Evolutionary conservation across 2,329 filamentous ascomycete genomes (phyloP).

Genomic region (Phaeosphaeriaceae sp.): DNA sequence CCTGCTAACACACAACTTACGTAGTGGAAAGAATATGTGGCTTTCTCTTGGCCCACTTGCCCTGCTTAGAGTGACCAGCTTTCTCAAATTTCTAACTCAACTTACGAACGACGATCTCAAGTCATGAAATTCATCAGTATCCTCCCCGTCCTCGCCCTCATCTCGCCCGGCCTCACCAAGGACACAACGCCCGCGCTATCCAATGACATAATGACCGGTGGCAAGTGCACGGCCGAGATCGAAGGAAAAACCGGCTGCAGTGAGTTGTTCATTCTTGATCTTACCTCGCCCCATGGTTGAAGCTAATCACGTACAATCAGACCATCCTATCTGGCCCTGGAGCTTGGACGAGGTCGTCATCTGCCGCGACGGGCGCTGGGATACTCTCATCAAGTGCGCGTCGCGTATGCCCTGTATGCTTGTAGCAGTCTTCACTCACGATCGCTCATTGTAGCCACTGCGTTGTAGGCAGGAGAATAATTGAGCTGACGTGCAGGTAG

Average conservation of each 20-base stretch:
- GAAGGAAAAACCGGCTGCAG: background rate
- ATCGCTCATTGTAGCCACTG: background rate
- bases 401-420: background rate
- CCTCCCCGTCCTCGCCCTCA: background rate
- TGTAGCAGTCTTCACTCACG: background rate
- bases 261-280: background rate
- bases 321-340: background rate
- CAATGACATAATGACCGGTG: background rate
- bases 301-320: background rate
- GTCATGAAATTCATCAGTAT: background rate
- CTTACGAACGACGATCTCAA: too few relatives aligned
- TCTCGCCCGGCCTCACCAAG: background rate
- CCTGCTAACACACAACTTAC: too few relatives aligned
- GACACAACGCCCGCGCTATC: background rate
- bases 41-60: too few relatives aligned
- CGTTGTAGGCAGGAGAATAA: background rate
- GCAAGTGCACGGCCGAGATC: background rate
- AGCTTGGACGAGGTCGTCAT: background rate
- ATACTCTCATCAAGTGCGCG: background rate
- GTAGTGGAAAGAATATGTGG: too few relatives aligned
- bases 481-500: background rate
- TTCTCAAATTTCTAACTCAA: too few relatives aligned
- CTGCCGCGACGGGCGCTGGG: background rate
- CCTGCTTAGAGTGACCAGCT: too few relatives aligned
- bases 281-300: background rate